Base-by-base conservation (phyloP, 2,329 filamentous ascomycete genomes). In the Cercospora zeina region DNA sequence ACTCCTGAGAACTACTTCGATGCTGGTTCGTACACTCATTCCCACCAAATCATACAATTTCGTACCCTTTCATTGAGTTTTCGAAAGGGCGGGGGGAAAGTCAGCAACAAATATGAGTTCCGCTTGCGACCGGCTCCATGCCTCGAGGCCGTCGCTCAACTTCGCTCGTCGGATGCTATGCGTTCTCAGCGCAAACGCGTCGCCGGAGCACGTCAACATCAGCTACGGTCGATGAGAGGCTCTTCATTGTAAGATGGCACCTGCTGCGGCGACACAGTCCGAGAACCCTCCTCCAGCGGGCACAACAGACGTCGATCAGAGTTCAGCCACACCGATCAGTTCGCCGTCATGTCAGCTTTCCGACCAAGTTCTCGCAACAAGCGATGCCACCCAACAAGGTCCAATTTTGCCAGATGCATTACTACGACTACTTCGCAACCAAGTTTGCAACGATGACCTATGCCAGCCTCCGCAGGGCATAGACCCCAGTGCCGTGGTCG, bases 381-480 rank as follows among this genome's bases (percentile, higher is more conserved):
- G 61, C 19, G 59, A 62, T 53, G 53, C 56, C 27, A 62, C 61
- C 27, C 39, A 59, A n/a, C 53, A 59, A 51, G 61, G 61, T 24
- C 56, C 61, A 34, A 45, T 62, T 16, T 59, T 56, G n/a, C 53
- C 61, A 4, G 61, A 62, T 19, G 53, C 58, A 10, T 56, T 62
- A 16, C 16, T 62, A 7, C 56, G 50, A 11, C 31, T 62, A 1
- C 56, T 62, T 8, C 56, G 61, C 30, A 58, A 62, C 36, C 61
- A 62, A 50, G 33, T 62, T 42, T 62, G 61, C 61, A 62, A 62
- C 21, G 54, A 59, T 16, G 27, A 39, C 16, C 31, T 45, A 21
- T 62, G 61, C 42, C 54, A 59, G 14, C n/a, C 61, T 30, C 61
- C 61, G 1, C 53, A 37, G 3, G 56, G 49, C 39, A 62, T 62